Evolutionary conservation across 176 grass and related monocot genomes (phyloP).

Genomic region (Puccinellia tenuiflora): DNA sequence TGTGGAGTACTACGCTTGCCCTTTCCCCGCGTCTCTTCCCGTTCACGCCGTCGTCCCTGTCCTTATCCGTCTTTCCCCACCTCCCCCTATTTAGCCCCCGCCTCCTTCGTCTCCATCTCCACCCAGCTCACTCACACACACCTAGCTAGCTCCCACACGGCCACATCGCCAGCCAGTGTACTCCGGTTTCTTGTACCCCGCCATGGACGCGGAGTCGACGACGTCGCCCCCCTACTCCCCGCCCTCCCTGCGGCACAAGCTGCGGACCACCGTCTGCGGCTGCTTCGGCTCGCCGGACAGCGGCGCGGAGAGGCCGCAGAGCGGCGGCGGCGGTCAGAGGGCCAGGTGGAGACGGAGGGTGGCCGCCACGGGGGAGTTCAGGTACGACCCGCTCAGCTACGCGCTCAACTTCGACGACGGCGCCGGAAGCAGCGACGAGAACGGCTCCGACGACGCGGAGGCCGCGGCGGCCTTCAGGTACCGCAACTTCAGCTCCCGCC

Average conservation of each 20-base stretch:
- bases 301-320: background rate
- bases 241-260: conserved; percentile 36
- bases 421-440: background rate
- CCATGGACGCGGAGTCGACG: conserved; percentile 27
- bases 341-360: conserved; percentile 21
- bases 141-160: no score
- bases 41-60: background rate
- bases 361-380: conserved; percentile 41
- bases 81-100: background rate
- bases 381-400: conserved; percentile 88
- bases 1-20: no score
- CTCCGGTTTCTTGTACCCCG: no score
- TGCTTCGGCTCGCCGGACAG: conserved; percentile 47
- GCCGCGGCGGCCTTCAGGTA: conserved; percentile 31
- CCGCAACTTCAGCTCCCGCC: conserved; percentile 45
- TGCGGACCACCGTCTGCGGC: conserved; percentile 56
- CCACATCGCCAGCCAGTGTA: no score
- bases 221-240: conserved; percentile 12
- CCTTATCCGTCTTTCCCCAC: conserved; percentile 46
- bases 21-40: background rate
- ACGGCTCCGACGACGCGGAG: background rate
- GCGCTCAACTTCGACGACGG: conserved; percentile 92
- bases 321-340: background rate
- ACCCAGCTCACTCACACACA: background rate
- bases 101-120: background rate